Evolutionary conservation across 1,139 yeast species (phyloP), one percentile per base, ranked within the genome.

Genomic region (Scheffersomyces illinoinensis): DNA sequence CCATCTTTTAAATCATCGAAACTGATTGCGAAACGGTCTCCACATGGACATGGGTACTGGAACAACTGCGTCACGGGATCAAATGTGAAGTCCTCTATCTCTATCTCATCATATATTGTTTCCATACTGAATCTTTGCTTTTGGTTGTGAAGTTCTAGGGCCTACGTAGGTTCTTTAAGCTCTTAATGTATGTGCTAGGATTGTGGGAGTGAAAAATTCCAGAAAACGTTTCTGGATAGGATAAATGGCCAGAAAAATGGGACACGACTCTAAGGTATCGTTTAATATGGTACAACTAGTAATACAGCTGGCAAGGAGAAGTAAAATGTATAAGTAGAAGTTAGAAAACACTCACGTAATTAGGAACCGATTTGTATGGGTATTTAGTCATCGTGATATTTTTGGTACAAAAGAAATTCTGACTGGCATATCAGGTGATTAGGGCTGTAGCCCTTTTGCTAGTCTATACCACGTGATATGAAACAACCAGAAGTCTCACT

Each of bases 21-120:
- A 47, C 86, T 81, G 52, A 95, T 90, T 71, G 96, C 97, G 75
- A 95, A 95, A 68, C 88, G 82, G 74, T 96, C 99, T 39, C 99
- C 99, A 75, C 99, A 95, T 0, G 99, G 99, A 79, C 99, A 95
- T 5, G 99, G 99, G 68, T 93, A 95, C 60, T 92, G 90, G 75
- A 93, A 92, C 52, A 92, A 76, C 73, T 89, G 93, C 14, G 91
- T 87, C 39, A 80, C 80, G 4, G 95, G 87, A 72, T 95, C 98
- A 73, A 86, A 95, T 5, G 93, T 89, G 86, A 95, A 93, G 73
- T 95, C 99, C 75, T 95, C 99, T 58, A 96, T 95, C 79, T 95
- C 99, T 61, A 95, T 88, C 72, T 95, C 97, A 73, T 95, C 99
- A 75, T 95, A 95, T 47, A 91, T 85, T 20, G 89, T 79, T 82